phyloP scores from a whole-genome alignment of 1,284 basidiomycete genomes.

The Erythrobasidium hasegawianum region DNA sequence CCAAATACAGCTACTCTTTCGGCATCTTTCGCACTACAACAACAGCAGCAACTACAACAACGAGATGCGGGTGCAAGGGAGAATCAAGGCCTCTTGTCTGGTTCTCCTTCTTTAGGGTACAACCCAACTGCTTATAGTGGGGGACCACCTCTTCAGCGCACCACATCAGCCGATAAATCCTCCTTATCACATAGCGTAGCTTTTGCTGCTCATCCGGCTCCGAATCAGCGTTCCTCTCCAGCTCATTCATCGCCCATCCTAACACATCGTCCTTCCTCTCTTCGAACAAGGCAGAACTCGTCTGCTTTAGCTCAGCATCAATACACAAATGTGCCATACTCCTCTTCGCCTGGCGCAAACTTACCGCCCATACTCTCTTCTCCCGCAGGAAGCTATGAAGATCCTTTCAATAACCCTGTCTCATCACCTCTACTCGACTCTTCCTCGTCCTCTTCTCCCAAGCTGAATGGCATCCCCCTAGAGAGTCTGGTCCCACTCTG shows the following conservation, averaged over 20 bases:
- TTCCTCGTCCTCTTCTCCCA: neutral
- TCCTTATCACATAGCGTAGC: constrained; percentile 24
- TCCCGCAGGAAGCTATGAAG: constrained; percentile 1
- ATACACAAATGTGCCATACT: constrained; percentile 1
- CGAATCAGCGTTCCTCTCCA: constrained; percentile 23
- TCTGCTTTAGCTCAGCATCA: neutral
- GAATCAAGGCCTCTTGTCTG: constrained; percentile 1
- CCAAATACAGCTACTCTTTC: neutral
- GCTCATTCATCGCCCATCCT: constrained; percentile 12
- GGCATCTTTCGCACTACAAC: neutral
- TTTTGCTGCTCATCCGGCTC: constrained; percentile 11
- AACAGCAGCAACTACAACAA: constrained; percentile 12
- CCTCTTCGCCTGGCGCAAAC: constrained; percentile 5
- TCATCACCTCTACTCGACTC: neutral
- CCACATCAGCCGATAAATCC: neutral
- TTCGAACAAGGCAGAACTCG: neutral
- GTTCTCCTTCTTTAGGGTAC: neutral
- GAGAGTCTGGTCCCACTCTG: constrained; percentile 32
- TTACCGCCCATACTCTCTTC: constrained; percentile 20
- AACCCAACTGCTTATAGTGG: neutral
- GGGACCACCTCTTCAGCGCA: neutral
- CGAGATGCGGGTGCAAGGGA: constrained; percentile 14
- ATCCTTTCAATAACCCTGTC: neutral
- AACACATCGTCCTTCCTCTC: constrained; percentile 16
- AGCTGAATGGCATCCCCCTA: constrained; percentile 17